phyloP scores from a whole-genome alignment of 1,139 yeast genomes.

The Spencermartinsiella ligniputridi region DNA sequence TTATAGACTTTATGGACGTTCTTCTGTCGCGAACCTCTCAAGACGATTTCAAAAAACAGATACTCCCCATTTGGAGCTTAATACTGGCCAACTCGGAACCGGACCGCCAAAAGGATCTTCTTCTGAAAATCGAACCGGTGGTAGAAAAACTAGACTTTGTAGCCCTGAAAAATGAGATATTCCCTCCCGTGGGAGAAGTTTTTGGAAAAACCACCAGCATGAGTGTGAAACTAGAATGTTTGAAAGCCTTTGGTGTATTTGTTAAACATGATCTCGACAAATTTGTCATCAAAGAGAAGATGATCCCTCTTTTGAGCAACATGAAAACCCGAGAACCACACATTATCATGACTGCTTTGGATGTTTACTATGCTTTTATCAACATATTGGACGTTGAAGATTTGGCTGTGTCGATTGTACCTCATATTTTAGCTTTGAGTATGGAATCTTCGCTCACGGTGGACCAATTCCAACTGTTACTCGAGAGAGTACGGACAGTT shows the following conservation, averaged over 20 bases:
- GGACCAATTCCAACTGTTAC: slow-evolving; percentile 39
- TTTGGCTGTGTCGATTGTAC: slow-evolving; percentile 45
- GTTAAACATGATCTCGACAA: slow-evolving; percentile 64
- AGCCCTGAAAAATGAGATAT: slow-evolving; percentile 63
- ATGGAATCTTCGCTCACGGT: slow-evolving; percentile 43
- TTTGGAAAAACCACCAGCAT: slow-evolving; percentile 81
- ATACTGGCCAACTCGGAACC: slow-evolving; percentile 34
- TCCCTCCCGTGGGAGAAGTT: slow-evolving; percentile 66
- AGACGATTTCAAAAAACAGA: slow-evolving; percentile 36
- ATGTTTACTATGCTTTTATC: slow-evolving; percentile 44
- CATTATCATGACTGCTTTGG: slow-evolving; percentile 53
- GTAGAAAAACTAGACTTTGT: slow-evolving; percentile 61
- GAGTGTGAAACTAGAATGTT: slow-evolving; percentile 67
- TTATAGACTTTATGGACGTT: slow-evolving; percentile 53
- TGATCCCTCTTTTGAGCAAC: slow-evolving; percentile 68
- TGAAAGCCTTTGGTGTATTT: slow-evolving; percentile 58
- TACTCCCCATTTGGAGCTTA: slow-evolving; percentile 35
- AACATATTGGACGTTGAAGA: slow-evolving; percentile 39
- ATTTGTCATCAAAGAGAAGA: slow-evolving; percentile 65
- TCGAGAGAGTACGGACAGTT: slow-evolving; percentile 20
- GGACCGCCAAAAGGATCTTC: slow-evolving; percentile 53
- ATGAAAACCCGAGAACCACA: slow-evolving; percentile 75
- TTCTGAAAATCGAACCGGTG: slow-evolving; percentile 44
- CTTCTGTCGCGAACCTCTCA: slow-evolving; percentile 50
- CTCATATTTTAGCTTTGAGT: slow-evolving; percentile 45